Conservation (phyloP, 2,329 filamentous ascomycete species). For the Ophiostoma sp. region DNA sequence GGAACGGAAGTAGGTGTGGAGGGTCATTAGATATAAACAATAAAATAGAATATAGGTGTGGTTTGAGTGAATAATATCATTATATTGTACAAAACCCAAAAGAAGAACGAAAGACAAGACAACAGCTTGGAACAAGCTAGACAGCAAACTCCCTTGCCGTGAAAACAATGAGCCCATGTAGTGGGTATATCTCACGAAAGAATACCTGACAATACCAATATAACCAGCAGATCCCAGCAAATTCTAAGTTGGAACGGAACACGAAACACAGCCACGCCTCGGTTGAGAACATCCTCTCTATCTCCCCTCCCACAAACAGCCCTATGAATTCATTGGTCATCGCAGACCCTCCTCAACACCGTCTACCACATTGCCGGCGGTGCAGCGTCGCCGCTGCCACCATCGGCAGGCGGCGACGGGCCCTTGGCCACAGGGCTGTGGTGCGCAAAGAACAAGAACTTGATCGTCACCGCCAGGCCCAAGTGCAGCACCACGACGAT, state of each 20-base stretch:
- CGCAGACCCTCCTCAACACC: background rate
- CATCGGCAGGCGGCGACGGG: background rate
- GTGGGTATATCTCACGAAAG: background rate
- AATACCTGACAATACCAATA: background rate
- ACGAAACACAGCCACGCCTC: background rate
- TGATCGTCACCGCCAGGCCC: constrained; percentile 89
- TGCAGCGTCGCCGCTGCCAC: constrained; percentile 16
- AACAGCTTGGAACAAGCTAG: constrained; percentile 1
- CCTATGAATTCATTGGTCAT: background rate
- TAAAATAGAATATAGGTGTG: background rate
- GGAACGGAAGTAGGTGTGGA: constrained; percentile 37
- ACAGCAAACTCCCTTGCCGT: background rate
- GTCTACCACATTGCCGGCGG: constrained; percentile 31
- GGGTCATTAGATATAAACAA: background rate
- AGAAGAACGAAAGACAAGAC: background rate
- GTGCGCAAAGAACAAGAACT: constrained; percentile 93
- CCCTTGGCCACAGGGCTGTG: constrained; percentile 54
- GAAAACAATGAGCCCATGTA: background rate
- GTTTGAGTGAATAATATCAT: background rate
- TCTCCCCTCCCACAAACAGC: too few species aligned
- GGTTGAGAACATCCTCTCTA: background rate
- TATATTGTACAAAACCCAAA: background rate
- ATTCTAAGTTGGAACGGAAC: background rate
- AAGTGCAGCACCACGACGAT: constrained; percentile 83
- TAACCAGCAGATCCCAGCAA: background rate